Conservation (phyloP, 2,329 filamentous ascomycete genomes). For the Lachnellula cervina region DNA sequence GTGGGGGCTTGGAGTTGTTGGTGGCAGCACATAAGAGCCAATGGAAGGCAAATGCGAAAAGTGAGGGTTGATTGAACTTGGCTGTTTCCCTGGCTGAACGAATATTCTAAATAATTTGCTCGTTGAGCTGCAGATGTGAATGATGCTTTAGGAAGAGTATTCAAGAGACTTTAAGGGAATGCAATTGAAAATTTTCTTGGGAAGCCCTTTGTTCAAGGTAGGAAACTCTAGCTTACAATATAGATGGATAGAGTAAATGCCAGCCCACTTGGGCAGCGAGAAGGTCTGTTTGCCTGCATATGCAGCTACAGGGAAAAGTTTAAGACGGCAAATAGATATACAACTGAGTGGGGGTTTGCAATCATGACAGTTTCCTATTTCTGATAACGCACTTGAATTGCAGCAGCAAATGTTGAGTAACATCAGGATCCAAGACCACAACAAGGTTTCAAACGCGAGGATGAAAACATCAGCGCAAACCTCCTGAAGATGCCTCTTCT, state of each 20-base stretch:
- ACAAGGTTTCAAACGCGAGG: too few relatives aligned
- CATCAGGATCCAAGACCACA: too few relatives aligned
- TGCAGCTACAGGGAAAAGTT: constrained; percentile 5
- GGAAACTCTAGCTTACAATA: not conserved
- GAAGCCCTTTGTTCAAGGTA: not conserved
- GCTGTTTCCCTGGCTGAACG: too few relatives aligned
- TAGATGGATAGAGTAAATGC: not conserved
- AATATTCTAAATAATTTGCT: too few relatives aligned
- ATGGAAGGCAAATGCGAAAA: not conserved
- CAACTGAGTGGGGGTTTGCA: not conserved
- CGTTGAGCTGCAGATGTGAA: too few relatives aligned
- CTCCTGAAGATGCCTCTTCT: too few relatives aligned
- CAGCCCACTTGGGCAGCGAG: not conserved
- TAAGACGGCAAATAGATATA: not conserved
- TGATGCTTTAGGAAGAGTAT: too few relatives aligned
- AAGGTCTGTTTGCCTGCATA: constrained; percentile 1
- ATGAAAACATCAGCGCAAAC: too few relatives aligned
- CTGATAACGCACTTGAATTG: too few relatives aligned
- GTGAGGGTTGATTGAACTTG: not conserved
- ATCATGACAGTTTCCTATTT: too few relatives aligned
- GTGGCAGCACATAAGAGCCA: not conserved
- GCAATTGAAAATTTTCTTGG: not conserved
- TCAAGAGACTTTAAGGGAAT: not conserved
- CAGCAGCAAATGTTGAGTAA: too few relatives aligned
- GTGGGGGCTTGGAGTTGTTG: not conserved